Evolutionary conservation across 768 basidiomycete genomes (phyloP), one percentile per base, ranked within the genome.

Genomic region (Suillus americanus): DNA sequence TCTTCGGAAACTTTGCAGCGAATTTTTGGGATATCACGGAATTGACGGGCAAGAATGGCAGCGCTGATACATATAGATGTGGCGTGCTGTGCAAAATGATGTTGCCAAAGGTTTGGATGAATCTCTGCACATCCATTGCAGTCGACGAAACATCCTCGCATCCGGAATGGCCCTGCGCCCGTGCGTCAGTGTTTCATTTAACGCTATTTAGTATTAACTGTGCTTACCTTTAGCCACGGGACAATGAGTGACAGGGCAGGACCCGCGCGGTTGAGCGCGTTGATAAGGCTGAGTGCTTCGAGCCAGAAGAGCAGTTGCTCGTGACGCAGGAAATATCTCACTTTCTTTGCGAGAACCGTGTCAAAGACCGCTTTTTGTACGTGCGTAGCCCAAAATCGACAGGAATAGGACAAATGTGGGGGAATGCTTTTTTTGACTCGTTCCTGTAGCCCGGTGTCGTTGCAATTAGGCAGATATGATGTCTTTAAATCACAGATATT

Each of bases 401-500:
- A 68, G 16, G 63, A 28, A 53, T 68, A 68, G 35, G 57, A 62
- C 5, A 68, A 50, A 38, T 61, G 38, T 1, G 16, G 38, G 8
- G 68, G 35, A 13, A 67, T 67, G 25, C 25, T 37, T 28, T 23
- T 41, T 18, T 54, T 5, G 6, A 64, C 18, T 20, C 63, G 61
- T 33, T 38, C 60, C 16, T 14, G 25, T 46, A 54, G 43, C 38
- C 40, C 54, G 6, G 14, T 30, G 18, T 77, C 62, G 16, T 77
- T 70, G 30, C 43, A 56, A 64, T 80, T 78, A 12, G 38, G 66
- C 12, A 70, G 35, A 60, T 74, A 72, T 1, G 79, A 79, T 12
- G 70, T 73, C 35, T 70, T 65, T 10, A 80, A 61, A 7, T 73
- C 41, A 65, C 74, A 77, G 25, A 80, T 78, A 61, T 80, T 78